phyloP scores from a whole-genome alignment of 164 flowering plant species.

The Vitis amurensis region DNA sequence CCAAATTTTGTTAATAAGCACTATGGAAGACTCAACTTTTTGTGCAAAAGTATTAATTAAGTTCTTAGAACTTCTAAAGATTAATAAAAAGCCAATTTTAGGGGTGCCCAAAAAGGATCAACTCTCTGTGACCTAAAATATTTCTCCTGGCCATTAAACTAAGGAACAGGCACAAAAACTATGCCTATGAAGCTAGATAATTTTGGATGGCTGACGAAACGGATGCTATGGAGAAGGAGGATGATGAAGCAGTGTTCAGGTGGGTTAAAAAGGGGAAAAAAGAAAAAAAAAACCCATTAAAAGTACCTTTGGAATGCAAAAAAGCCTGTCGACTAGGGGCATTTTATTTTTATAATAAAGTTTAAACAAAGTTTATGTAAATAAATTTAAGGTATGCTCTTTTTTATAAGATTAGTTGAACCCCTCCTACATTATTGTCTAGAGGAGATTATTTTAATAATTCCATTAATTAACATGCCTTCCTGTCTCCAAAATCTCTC shows the following conservation, averaged over 20 bases:
- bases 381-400: conserved; percentile 15
- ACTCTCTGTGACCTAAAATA: no score
- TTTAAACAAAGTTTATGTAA: background rate
- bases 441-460: conserved; percentile 8
- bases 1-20: no score
- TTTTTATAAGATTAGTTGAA: conserved; percentile 33
- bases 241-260: no score
- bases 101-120: no score
- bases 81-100: no score
- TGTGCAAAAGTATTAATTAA: no score
- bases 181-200: background rate
- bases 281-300: background rate
- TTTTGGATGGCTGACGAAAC: no score
- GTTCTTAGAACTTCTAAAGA: no score
- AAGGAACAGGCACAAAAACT: background rate
- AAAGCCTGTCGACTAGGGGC: background rate
- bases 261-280: no score
- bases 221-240: no score
- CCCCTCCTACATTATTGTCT: conserved; percentile 35
- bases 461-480: conserved; percentile 31
- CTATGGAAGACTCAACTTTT: no score
- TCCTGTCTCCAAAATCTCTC: conserved; percentile 39
- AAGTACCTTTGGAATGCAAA: conserved; percentile 4
- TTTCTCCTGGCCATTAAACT: no score
- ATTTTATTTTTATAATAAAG: background rate